These are phyloP conservation scores for Aspergillus coremiiformis DNA, from an alignment of 495 filamentous ascomycete species.

Conservation along the genomic window DNA sequence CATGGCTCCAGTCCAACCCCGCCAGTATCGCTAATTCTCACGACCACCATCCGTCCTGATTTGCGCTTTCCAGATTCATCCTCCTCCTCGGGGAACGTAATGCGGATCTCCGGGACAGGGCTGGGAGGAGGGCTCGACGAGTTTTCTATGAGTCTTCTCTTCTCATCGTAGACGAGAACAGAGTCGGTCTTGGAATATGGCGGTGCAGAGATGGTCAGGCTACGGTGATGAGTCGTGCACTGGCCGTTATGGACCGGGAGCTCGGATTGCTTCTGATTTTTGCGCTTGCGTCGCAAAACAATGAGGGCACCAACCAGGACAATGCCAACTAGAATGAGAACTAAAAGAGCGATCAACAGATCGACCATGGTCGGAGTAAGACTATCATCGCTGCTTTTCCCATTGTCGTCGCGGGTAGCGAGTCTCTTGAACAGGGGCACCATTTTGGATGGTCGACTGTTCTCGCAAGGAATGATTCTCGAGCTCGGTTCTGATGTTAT, in stretches of 20 bases:
- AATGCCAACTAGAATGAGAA: slow-evolving; percentile 63
- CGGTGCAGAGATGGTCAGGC: slow-evolving; percentile 54
- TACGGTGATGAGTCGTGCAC: slow-evolving; percentile 54
- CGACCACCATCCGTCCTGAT: slow-evolving; percentile 84
- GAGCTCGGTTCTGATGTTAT: neutral
- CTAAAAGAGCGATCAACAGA: slow-evolving; percentile 71
- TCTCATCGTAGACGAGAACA: slow-evolving; percentile 66
- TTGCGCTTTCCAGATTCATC: slow-evolving; percentile 71
- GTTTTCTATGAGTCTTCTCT: slow-evolving; percentile 63
- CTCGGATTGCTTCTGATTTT: slow-evolving; percentile 39
- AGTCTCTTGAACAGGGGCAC: slow-evolving; percentile 46
- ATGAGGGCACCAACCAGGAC: slow-evolving; percentile 58
- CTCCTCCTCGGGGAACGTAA: slow-evolving; percentile 97
- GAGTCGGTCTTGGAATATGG: slow-evolving; percentile 53
- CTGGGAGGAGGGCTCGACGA: slow-evolving; percentile 68
- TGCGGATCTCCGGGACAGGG: slow-evolving; percentile 93
- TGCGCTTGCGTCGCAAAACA: slow-evolving; percentile 60
- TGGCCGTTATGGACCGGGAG: slow-evolving; percentile 55
- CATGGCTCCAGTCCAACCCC: slow-evolving; percentile 79
- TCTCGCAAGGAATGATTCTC: neutral
- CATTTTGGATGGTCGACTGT: slow-evolving; percentile 14
- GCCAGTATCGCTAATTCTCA: slow-evolving; percentile 79
- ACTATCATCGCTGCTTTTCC: slow-evolving; percentile 26
- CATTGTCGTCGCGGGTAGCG: slow-evolving; percentile 44
- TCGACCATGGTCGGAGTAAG: slow-evolving; percentile 54